These are phyloP conservation scores for Melianthus villosus DNA, from an alignment of 441 rosid species.

Conservation along the genomic window DNA sequence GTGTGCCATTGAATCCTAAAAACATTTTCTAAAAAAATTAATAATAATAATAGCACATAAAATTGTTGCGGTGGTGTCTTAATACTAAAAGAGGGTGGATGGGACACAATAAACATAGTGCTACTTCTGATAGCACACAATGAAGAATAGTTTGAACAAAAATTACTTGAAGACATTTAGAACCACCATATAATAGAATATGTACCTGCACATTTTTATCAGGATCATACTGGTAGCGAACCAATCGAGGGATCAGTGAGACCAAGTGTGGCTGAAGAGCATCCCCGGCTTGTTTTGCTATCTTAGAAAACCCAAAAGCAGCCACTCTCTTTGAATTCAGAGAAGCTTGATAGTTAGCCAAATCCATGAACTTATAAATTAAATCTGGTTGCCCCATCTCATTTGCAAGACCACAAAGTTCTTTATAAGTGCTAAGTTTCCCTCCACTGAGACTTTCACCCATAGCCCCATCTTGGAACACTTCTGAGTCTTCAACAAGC, in stretches of 20 bases:
- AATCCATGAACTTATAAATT: slow-evolving; percentile 92
- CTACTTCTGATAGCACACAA: too few species aligned
- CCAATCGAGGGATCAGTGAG: slow-evolving; percentile 72
- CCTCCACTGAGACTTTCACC: slow-evolving; percentile 83
- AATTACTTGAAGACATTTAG: neutral
- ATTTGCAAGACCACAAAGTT: slow-evolving; percentile 87
- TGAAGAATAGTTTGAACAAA: too few species aligned
- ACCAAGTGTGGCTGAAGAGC: slow-evolving; percentile 82
- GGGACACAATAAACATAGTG: too few species aligned
- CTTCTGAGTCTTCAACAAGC: slow-evolving; percentile 89
- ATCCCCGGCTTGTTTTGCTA: slow-evolving; percentile 98
- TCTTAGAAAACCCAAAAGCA: slow-evolving; percentile 95
- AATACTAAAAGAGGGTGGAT: too few species aligned
- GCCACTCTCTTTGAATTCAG: slow-evolving; percentile 90
- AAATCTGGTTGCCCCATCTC: slow-evolving; percentile 99
- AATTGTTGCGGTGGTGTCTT: too few species aligned
- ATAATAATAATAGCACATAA: slow-evolving; percentile 6
- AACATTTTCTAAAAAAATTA: slow-evolving; percentile 10
- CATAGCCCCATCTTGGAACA: slow-evolving; percentile 84
- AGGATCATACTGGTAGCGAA: slow-evolving; percentile 94
- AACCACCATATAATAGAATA: neutral
- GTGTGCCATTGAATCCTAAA: slow-evolving; percentile 92
- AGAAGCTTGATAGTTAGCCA: slow-evolving; percentile 90
- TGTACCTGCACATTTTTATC: slow-evolving; percentile 95
- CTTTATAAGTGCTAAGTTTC: slow-evolving; percentile 90